Evolutionary conservation across 2,329 filamentous ascomycete genomes (phyloP).

Genomic region (Nakataea oryzae): DNA sequence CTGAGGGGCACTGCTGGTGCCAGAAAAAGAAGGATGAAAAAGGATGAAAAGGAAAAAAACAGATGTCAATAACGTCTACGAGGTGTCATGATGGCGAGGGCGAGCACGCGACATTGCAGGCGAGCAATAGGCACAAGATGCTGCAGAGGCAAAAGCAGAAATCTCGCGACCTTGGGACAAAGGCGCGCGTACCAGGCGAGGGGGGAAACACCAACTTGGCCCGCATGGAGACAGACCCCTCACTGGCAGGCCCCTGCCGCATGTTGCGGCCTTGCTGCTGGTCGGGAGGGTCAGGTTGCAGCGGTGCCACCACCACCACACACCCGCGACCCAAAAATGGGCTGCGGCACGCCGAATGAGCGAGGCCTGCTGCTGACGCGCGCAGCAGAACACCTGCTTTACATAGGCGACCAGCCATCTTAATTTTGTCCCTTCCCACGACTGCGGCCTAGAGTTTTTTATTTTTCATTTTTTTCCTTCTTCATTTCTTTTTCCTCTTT

Average conservation of each 20-base stretch:
- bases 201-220: too few relatives aligned
- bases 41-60: background rate
- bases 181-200: background rate
- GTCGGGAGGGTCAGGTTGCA: background rate
- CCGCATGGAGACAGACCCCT: background rate
- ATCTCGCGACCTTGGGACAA: background rate
- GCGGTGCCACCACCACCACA: background rate
- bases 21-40: background rate
- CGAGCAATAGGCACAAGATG: background rate
- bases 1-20: background rate
- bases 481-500: too few relatives aligned
- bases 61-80: too few relatives aligned
- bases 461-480: too few relatives aligned
- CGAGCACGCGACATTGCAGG: background rate
- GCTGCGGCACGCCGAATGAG: background rate
- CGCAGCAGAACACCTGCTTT: too few relatives aligned
- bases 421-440: too few relatives aligned
- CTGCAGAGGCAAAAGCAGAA: background rate
- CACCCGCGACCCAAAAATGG: background rate
- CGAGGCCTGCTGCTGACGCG: background rate
- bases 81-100: too few relatives aligned
- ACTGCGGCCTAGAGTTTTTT: too few relatives aligned
- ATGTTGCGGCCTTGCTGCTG: background rate
- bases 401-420: background rate
- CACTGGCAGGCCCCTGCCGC: background rate